phyloP scores from a whole-genome alignment of 2,329 filamentous ascomycete genomes.

The Fusarium virguliforme region DNA sequence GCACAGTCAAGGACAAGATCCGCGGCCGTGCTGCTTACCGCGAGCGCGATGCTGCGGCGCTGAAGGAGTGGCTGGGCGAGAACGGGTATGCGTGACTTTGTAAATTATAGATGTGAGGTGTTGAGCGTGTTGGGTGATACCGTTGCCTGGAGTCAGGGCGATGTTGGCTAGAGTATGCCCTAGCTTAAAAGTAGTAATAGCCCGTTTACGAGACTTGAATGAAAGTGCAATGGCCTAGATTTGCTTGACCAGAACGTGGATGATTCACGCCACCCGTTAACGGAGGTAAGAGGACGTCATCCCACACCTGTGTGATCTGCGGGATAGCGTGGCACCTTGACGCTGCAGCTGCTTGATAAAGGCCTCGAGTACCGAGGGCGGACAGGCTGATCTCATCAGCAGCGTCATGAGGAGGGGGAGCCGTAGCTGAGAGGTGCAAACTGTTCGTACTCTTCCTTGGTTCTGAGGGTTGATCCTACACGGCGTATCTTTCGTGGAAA shows the following conservation, averaged over 20 bases:
- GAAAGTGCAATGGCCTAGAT: not conserved
- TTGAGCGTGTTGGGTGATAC: slow-evolving; percentile 19
- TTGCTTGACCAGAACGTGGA: not conserved
- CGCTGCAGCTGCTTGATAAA: not conserved
- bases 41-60: slow-evolving; percentile 78
- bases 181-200: not conserved
- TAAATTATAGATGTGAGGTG: slow-evolving; percentile 46
- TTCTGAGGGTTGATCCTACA: not conserved
- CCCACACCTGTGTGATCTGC: too few species aligned
- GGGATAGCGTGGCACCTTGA: not conserved
- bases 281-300: not conserved
- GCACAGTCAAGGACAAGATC: slow-evolving; percentile 89
- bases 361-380: not conserved
- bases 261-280: not conserved
- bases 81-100: slow-evolving; percentile 63
- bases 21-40: slow-evolving; percentile 87
- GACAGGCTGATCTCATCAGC: not conserved
- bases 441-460: not conserved
- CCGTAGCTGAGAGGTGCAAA: not conserved
- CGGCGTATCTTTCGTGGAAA: not conserved
- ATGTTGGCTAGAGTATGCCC: slow-evolving; percentile 18
- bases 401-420: not conserved
- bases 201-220: not conserved
- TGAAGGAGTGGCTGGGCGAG: slow-evolving; percentile 84
- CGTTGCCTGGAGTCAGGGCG: not conserved